Evolutionary conservation across 768 basidiomycete species (phyloP).

Genomic region (Boletus pseudo-olivaceus): DNA sequence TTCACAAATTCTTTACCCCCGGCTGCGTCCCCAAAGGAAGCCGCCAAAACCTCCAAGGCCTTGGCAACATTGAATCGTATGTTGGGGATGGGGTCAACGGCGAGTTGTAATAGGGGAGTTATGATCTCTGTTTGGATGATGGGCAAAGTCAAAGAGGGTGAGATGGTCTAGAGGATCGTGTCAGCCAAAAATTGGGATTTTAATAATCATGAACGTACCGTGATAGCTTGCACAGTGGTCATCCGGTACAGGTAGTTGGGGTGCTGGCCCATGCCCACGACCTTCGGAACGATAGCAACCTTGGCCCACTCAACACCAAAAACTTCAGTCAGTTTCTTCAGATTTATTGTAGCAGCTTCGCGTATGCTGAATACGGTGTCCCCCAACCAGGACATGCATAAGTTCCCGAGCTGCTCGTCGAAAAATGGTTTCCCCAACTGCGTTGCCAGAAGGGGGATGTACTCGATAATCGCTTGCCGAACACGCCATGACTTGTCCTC

Average conservation of each 20-base stretch:
- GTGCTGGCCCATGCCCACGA: conserved; percentile 95
- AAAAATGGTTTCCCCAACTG: conserved; percentile 97
- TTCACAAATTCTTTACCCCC: conserved; percentile 76
- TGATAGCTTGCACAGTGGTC: conserved; percentile 98
- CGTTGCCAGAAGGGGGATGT: conserved; percentile 97
- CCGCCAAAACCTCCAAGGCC: conserved; percentile 84
- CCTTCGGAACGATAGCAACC: conserved; percentile 90
- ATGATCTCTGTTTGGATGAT: conserved; percentile 84
- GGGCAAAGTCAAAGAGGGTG: conserved; percentile 80
- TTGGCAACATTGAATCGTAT: conserved; percentile 99
- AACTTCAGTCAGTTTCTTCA: conserved; percentile 96
- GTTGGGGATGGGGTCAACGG: conserved; percentile 92
- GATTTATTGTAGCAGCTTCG: conserved; percentile 95
- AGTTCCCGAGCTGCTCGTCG: conserved; percentile 92
- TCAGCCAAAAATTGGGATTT: conserved; percentile 1
- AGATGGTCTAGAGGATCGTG: conserved; percentile 70
- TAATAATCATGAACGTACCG: conserved; percentile 49
- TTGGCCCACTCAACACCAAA: conserved; percentile 99
- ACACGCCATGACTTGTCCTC: conserved; percentile 99
- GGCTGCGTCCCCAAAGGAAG: conserved; percentile 54
- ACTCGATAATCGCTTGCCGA: conserved; percentile 99
- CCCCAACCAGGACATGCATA: conserved; percentile 99
- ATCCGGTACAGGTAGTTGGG: conserved; percentile 97
- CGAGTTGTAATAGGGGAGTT: conserved; percentile 75
- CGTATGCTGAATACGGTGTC: conserved; percentile 98